phyloP scores from a whole-genome alignment of 1,284 basidiomycete species.

The Microbotryum violaceum region DNA sequence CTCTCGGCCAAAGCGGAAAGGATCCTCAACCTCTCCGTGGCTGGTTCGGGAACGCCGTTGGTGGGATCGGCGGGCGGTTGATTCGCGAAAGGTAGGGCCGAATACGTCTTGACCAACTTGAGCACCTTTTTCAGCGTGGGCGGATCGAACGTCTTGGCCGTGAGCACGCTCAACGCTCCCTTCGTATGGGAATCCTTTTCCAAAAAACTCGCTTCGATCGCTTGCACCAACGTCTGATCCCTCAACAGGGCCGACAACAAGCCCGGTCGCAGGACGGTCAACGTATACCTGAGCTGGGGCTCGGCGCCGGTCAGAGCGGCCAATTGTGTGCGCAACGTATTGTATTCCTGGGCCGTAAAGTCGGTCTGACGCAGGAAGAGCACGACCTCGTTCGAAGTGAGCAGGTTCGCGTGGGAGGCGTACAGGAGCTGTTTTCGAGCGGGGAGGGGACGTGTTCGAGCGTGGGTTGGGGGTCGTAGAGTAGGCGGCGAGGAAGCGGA shows the following conservation, averaged over 20 bases:
- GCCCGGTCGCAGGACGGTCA: constrained; percentile 40
- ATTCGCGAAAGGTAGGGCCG: constrained; percentile 10
- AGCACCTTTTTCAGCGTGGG: constrained; percentile 40
- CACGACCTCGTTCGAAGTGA: constrained; percentile 39
- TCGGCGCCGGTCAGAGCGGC: background rate
- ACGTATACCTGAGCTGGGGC: constrained; percentile 11
- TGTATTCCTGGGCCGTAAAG: constrained; percentile 40
- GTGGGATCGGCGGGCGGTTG: constrained; percentile 1
- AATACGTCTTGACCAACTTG: constrained; percentile 35
- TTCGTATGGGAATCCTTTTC: constrained; percentile 28
- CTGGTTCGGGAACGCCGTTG: background rate
- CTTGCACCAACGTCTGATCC: too few relatives aligned
- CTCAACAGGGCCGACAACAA: too few relatives aligned
- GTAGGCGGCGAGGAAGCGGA: too few relatives aligned
- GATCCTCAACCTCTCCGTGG: constrained; percentile 37
- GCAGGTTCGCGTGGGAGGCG: constrained; percentile 41
- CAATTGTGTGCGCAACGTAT: constrained; percentile 38
- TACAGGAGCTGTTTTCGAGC: constrained; percentile 43
- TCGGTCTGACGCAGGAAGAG: constrained; percentile 44
- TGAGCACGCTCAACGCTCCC: constrained; percentile 41
- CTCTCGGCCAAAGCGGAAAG: constrained; percentile 42
- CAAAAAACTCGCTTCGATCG: background rate
- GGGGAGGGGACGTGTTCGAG: constrained; percentile 26
- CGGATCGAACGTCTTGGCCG: constrained; percentile 41
- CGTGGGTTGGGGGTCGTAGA: too few relatives aligned